A percentile compares a stretch with the other conserved stretches of the same genome.
These are phyloP conservation scores for Fusarium transvaalense DNA, from an alignment of 2,329 filamentous ascomycete species.

Conservation along the genomic window DNA sequence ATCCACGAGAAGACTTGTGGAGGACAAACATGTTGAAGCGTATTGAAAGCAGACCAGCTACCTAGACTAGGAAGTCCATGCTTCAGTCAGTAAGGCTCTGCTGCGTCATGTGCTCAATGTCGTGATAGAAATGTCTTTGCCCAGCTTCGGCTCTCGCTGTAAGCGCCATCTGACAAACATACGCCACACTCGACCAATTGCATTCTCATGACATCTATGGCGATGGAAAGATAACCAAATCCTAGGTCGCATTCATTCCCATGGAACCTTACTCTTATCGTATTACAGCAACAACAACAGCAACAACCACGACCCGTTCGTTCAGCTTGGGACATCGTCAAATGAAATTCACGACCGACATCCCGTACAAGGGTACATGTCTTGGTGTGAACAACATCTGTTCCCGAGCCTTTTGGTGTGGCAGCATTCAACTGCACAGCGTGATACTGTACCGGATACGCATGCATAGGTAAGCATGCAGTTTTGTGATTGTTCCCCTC, in stretches of 20 bases:
- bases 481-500: slow-evolving; percentile 16
- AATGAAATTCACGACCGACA: slow-evolving; percentile 38
- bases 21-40: slow-evolving; percentile 6
- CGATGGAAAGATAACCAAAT: neutral
- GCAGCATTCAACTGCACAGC: slow-evolving; percentile 15
- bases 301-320: neutral
- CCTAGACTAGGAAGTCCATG: neutral
- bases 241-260: neutral
- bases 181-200: neutral
- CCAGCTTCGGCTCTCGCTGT: slow-evolving; percentile 12
- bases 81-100: slow-evolving; percentile 22
- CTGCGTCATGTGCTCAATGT: slow-evolving; percentile 26
- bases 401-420: slow-evolving; percentile 25
- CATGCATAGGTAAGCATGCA: slow-evolving; percentile 8
- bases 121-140: slow-evolving; percentile 19
- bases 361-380: slow-evolving; percentile 33
- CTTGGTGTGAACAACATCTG: slow-evolving; percentile 36
- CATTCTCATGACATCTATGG: neutral
- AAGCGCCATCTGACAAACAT: slow-evolving; percentile 9
- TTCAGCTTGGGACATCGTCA: slow-evolving; percentile 26
- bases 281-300: neutral
- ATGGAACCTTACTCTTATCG: neutral
- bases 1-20: slow-evolving; percentile 7
- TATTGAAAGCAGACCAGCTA: slow-evolving; percentile 7
- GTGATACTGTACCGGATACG: neutral